Base-by-base conservation (phyloP, 306 rosid genomes). In the Acacia melanoxylon region DNA sequence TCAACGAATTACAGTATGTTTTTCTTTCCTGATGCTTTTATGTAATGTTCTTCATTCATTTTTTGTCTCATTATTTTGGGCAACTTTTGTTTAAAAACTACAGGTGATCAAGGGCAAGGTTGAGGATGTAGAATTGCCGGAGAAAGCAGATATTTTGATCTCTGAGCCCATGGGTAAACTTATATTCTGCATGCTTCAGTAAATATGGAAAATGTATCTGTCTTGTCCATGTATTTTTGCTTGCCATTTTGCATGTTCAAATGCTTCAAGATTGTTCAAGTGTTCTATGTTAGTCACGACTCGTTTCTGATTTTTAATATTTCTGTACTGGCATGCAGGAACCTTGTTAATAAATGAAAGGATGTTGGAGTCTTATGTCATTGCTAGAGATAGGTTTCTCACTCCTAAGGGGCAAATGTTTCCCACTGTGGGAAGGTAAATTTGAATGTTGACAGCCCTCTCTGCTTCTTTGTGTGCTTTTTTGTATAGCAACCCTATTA, bases 91-190 rank as follows among this genome's bases (percentile, higher is more conserved):
- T 20, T 81, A 52, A 66, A 69, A 75, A 62, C 79, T 9, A 67
- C 72, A 95, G 99, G 99, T 95, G 27, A 85, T 95, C 74, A 95
- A 90, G 91, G 99, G 98, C 66, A 95, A 91, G 85, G 94, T 93
- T 73, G 98, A 95, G 85, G 98, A 95, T 40, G 91, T 91, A 78
- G 92, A 90, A 71, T 89, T 95, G 87, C 98, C 99, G 8, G 95
- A 93, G 90, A 95, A 93, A 86, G 99, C 98, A 20, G 99, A 95
- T 86, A 89, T 95, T 84, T 88, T 95, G 72, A 95, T 95, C 81
- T 95, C 99, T 5, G 99, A 95, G 93, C 99, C 99, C 61, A 93
- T 95, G 99, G 99, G 99, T 95, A 87, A 81, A 87, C 63, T 84
- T 40, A 65, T 75, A 33, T 76, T 63, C 61, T 78, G 74, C 51